A percentile compares a stretch with the other conserved stretches of the same genome.
These are phyloP conservation scores for Rosellinia necatrix DNA, from an alignment of 2,329 filamentous ascomycete genomes.

Conservation along the genomic window DNA sequence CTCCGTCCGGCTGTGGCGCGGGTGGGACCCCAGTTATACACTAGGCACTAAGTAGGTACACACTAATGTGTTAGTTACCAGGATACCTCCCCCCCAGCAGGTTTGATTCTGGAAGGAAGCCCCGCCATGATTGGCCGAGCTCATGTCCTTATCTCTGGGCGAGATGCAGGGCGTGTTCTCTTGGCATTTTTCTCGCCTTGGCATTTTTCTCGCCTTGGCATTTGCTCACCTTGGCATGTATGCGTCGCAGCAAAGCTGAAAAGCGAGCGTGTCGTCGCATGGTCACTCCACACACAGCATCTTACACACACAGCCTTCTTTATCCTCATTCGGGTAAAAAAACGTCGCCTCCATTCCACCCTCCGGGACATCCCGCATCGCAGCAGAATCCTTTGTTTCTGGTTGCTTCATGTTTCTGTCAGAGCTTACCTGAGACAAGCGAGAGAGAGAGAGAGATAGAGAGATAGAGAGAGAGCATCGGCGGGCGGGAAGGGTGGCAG, in stretches of 20 bases:
- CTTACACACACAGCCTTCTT: neutral
- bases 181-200: too few relatives aligned
- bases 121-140: constrained; percentile 15
- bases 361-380: too few relatives aligned
- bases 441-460: too few relatives aligned
- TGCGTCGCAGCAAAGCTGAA: constrained; percentile 21
- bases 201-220: too few relatives aligned
- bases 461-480: too few relatives aligned
- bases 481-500: too few relatives aligned
- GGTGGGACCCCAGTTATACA: neutral
- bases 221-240: constrained; percentile 5
- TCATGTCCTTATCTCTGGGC: constrained; percentile 28
- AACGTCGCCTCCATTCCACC: too few relatives aligned
- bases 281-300: constrained; percentile 2
- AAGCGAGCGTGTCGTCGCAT: too few relatives aligned
- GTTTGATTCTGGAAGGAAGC: constrained; percentile 2
- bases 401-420: too few relatives aligned
- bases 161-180: constrained; percentile 12
- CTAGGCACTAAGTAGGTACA: neutral
- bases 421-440: too few relatives aligned
- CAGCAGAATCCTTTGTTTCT: too few relatives aligned
- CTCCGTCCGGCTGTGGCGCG: neutral
- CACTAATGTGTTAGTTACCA: neutral
- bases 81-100: neutral
- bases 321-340: too few relatives aligned